phyloP scores from a whole-genome alignment of 2,329 filamentous ascomycete species.

The Leptographium lundbergii region DNA sequence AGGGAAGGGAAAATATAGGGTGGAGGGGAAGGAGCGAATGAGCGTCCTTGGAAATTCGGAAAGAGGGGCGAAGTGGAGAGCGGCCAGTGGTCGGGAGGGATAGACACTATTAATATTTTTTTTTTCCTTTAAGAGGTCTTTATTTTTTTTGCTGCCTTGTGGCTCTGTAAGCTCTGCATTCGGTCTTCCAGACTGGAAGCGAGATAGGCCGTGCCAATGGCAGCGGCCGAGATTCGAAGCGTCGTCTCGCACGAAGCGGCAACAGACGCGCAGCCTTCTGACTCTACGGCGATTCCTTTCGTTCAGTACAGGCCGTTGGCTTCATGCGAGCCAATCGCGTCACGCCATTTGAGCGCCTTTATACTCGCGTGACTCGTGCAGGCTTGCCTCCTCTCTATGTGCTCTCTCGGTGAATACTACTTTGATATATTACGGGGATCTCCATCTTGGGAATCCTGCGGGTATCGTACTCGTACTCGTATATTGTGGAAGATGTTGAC shows the following conservation, averaged over 20 bases:
- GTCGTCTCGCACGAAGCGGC: too few relatives aligned
- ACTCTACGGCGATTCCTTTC: not conserved
- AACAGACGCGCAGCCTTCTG: not conserved
- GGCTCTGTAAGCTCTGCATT: not conserved
- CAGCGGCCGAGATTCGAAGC: too few relatives aligned
- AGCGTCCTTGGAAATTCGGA: constrained; percentile 6
- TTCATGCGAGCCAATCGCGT: not conserved
- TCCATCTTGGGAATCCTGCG: too few relatives aligned
- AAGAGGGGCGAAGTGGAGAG: constrained; percentile 7
- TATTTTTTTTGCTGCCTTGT: not conserved
- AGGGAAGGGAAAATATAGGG: constrained; percentile 6
- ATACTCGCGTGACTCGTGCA: not conserved
- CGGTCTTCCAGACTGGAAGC: not conserved
- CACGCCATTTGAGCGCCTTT: not conserved
- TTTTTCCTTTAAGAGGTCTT: not conserved
- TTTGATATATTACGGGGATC: too few relatives aligned
- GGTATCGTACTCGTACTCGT: too few relatives aligned
- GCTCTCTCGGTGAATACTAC: too few relatives aligned
- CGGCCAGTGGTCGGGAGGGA: not conserved
- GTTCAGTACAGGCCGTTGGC: not conserved
- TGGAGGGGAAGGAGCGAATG: constrained; percentile 13
- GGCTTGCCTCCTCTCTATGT: not conserved
- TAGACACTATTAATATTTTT: constrained; percentile 3
- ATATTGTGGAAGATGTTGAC: not conserved
- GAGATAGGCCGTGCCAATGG: too few relatives aligned